Evolutionary conservation across 1,139 yeast species (phyloP).

Genomic region (Candida tetrigidarum): DNA sequence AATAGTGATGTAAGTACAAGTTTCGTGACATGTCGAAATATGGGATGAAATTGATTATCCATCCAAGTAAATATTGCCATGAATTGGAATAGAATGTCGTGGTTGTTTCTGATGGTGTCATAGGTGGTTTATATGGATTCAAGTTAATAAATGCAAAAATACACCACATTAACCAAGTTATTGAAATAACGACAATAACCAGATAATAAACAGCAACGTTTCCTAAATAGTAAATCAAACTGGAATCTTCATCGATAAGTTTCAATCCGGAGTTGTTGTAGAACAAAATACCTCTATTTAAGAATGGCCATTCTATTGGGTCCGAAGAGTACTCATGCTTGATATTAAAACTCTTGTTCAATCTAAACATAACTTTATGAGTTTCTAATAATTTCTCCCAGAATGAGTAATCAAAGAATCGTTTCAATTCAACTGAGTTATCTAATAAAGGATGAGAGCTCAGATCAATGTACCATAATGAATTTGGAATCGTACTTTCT

Average conservation of each 20-base stretch:
- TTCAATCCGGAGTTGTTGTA: constrained; percentile 23
- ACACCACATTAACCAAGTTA: constrained; percentile 24
- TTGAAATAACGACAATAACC: constrained; percentile 26
- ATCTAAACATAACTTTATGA: constrained; percentile 38
- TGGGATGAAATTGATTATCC: constrained; percentile 41
- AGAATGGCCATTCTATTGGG: constrained; percentile 47
- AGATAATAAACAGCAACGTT: constrained; percentile 37
- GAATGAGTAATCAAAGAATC: constrained; percentile 28
- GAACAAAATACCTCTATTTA: constrained; percentile 36
- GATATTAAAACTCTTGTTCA: constrained; percentile 29
- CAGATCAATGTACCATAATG: constrained; percentile 68
- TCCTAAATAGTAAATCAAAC: constrained; percentile 41
- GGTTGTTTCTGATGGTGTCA: constrained; percentile 19
- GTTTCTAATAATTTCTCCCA: constrained; percentile 36
- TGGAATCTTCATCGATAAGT: constrained; percentile 27
- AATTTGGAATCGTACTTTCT: constrained; percentile 59
- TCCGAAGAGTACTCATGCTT: constrained; percentile 33
- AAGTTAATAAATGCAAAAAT: constrained; percentile 26
- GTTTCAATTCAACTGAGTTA: constrained; percentile 27
- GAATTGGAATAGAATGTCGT: constrained; percentile 26
- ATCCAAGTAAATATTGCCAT: constrained; percentile 36
- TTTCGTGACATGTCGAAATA: constrained; percentile 36
- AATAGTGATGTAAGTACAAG: constrained; percentile 44
- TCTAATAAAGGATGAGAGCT: constrained; percentile 55
- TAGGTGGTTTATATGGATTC: constrained; percentile 35